phyloP scores from a whole-genome alignment of 805 yeast genomes.

The Saturnispora hagleri region DNA sequence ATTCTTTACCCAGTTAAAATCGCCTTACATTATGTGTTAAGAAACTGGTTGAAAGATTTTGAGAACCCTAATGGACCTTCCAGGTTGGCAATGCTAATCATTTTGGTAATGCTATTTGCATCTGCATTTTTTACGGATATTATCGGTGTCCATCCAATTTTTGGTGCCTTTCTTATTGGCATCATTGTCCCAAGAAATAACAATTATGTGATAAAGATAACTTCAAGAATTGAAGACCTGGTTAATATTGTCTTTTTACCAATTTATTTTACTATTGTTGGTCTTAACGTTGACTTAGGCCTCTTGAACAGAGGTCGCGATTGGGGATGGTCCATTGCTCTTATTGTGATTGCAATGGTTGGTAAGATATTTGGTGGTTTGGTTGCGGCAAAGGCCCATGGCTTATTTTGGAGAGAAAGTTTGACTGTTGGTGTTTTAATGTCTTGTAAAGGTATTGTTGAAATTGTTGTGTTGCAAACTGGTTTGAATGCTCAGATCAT shows the following conservation, averaged over 20 bases:
- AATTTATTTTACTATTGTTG: constrained; percentile 72
- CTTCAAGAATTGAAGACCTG: constrained; percentile 70
- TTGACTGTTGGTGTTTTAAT: constrained; percentile 68
- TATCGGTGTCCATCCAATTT: constrained; percentile 79
- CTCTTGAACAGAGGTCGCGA: constrained; percentile 53
- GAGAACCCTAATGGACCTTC: constrained; percentile 58
- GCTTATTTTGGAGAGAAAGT: constrained; percentile 65
- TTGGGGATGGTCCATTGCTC: constrained; percentile 71
- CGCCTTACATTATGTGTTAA: constrained; percentile 36
- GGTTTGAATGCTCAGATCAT: constrained; percentile 69
- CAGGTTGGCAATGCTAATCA: constrained; percentile 46
- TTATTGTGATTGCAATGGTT: constrained; percentile 55
- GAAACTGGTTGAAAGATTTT: constrained; percentile 30
- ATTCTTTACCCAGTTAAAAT: constrained; percentile 49
- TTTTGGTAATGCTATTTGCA: constrained; percentile 46
- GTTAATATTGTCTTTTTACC: constrained; percentile 68
- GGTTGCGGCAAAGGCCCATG: constrained; percentile 51
- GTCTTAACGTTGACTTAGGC: constrained; percentile 61
- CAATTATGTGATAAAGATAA: constrained; percentile 58
- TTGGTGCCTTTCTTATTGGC: constrained; percentile 78
- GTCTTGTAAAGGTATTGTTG: constrained; percentile 88
- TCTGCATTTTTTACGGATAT: constrained; percentile 77
- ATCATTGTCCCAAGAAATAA: constrained; percentile 68
- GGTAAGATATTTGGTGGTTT: constrained; percentile 65
- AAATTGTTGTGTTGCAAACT: constrained; percentile 65